A percentile compares a stretch with the other conserved stretches of the same genome.
These are phyloP conservation scores for Coemansia asiatica DNA, from an alignment of 192 early-diverging fungal genomes.

Conservation along the genomic window DNA sequence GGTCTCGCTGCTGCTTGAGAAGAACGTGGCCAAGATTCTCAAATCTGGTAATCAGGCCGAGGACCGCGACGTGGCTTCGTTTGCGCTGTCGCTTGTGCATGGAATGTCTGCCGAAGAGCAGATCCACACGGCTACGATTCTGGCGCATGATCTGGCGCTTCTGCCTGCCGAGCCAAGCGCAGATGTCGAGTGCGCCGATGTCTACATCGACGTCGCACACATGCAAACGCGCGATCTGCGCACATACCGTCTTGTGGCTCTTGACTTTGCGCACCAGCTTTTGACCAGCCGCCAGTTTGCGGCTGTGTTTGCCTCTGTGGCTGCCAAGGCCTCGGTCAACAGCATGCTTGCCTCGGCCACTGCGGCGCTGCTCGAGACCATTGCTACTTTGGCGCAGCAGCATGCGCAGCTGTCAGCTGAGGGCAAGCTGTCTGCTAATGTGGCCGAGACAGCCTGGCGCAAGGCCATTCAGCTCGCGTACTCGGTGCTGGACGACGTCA, in stretches of 20 bases:
- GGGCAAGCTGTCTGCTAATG: slow-evolving; percentile 13
- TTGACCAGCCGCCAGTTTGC: slow-evolving; percentile 45
- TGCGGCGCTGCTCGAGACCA: slow-evolving; percentile 24
- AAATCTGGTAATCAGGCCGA: slow-evolving; percentile 55
- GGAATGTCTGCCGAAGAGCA: slow-evolving; percentile 70
- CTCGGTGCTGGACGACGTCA: slow-evolving; percentile 71
- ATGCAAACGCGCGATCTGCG: slow-evolving; percentile 36
- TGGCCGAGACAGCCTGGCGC: slow-evolving; percentile 35
- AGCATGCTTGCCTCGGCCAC: slow-evolving; percentile 12
- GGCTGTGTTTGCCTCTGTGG: slow-evolving; percentile 8
- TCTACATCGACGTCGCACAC: slow-evolving; percentile 21
- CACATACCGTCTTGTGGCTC: slow-evolving; percentile 41
- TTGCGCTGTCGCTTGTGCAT: slow-evolving; percentile 69
- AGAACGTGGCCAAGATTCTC: slow-evolving; percentile 58
- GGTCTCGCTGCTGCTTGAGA: slow-evolving; percentile 71
- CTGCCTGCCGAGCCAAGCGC: slow-evolving; percentile 57
- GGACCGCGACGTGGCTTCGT: slow-evolving; percentile 68
- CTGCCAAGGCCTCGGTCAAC: slow-evolving; percentile 17
- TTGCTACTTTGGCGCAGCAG: slow-evolving; percentile 24
- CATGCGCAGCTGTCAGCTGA: slow-evolving; percentile 14
- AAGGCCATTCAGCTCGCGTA: slow-evolving; percentile 62
- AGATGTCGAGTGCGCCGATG: slow-evolving; percentile 4
- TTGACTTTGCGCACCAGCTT: slow-evolving; percentile 51
- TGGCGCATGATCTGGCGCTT: slow-evolving; percentile 59
- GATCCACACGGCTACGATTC: slow-evolving; percentile 60